phyloP scores from a whole-genome alignment of 148 eudicot species.

The Silene conica region DNA sequence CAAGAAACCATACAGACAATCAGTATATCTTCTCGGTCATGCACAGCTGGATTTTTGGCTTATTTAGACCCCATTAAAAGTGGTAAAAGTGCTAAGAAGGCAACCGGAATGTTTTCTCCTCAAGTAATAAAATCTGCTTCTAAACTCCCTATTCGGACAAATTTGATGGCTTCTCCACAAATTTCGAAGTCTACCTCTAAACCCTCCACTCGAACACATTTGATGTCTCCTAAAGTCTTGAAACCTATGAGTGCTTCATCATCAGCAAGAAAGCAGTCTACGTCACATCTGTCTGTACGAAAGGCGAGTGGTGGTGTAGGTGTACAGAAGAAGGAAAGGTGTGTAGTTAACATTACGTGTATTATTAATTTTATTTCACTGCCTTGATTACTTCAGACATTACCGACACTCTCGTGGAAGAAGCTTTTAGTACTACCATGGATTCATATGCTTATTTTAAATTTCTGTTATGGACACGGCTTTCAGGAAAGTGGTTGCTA shows the following conservation, averaged over 20 bases:
- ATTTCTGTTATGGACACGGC: not conserved
- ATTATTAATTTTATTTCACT: not conserved
- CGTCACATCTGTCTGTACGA: constrained; percentile 30
- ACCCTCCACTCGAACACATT: constrained; percentile 10
- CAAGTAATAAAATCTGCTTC: constrained; percentile 31
- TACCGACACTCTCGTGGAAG: not conserved
- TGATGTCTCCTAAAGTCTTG: constrained; percentile 39
- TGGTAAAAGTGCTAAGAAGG: constrained; percentile 36
- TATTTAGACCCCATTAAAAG: constrained; percentile 36
- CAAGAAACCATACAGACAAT: constrained; percentile 61
- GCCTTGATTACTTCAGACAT: not conserved
- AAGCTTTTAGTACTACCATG: not conserved
- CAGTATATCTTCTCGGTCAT: constrained; percentile 68
- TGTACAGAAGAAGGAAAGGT: constrained; percentile 52
- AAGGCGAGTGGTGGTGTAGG: constrained; percentile 22
- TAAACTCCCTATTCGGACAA: constrained; percentile 24
- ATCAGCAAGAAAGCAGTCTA: constrained; percentile 39
- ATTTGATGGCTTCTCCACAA: constrained; percentile 35
- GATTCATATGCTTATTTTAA: not conserved
- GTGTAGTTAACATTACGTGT: constrained; percentile 2
- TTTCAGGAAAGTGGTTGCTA: constrained; percentile 53
- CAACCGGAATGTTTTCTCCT: constrained; percentile 32
- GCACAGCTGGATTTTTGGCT: too few species aligned
- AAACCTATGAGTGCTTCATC: constrained; percentile 39
- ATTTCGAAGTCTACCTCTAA: constrained; percentile 34